A percentile compares a stretch with the other conserved stretches of the same genome.
Conservation (phyloP, 2,329 filamentous ascomycete species). For the Paraphaeosphaeria sporulosa region DNA sequence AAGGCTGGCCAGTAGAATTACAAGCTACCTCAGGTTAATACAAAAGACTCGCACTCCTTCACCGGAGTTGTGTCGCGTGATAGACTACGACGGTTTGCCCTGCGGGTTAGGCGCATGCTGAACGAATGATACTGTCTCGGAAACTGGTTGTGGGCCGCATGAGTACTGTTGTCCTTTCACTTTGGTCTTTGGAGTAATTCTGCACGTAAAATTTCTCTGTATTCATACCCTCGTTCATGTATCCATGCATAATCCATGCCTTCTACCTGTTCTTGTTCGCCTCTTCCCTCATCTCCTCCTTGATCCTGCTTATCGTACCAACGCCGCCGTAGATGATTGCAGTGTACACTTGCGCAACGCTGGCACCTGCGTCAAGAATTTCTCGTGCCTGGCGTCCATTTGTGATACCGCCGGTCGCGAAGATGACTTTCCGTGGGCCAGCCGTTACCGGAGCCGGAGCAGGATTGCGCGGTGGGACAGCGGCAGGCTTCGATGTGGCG, state of each 20-base stretch:
- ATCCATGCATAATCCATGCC: background rate
- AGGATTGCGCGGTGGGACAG: conserved; percentile 14
- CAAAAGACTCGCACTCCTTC: background rate
- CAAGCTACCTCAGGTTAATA: background rate
- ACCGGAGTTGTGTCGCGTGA: background rate
- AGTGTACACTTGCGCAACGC: conserved; percentile 91
- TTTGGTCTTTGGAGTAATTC: too few relatives aligned
- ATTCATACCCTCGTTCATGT: background rate
- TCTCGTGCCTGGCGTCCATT: conserved; percentile 83
- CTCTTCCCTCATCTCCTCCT: conserved; percentile 58
- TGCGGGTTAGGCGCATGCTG: background rate
- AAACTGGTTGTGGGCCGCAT: background rate
- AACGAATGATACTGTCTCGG: background rate
- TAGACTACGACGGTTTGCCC: background rate
- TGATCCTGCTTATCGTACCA: conserved; percentile 65
- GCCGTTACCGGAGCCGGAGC: conserved; percentile 34
- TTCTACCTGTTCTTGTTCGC: conserved; percentile 26
- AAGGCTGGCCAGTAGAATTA: background rate
- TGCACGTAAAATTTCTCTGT: background rate
- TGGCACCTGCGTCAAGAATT: conserved; percentile 87
- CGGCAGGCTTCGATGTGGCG: conserved; percentile 28
- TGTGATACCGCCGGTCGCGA: conserved; percentile 92
- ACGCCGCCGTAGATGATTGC: conserved; percentile 70
- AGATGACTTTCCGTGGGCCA: conserved; percentile 75
- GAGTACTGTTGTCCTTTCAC: too few relatives aligned